Evolutionary conservation across 1,284 basidiomycete genomes (phyloP).

Genomic region (Sutorius eximius): DNA sequence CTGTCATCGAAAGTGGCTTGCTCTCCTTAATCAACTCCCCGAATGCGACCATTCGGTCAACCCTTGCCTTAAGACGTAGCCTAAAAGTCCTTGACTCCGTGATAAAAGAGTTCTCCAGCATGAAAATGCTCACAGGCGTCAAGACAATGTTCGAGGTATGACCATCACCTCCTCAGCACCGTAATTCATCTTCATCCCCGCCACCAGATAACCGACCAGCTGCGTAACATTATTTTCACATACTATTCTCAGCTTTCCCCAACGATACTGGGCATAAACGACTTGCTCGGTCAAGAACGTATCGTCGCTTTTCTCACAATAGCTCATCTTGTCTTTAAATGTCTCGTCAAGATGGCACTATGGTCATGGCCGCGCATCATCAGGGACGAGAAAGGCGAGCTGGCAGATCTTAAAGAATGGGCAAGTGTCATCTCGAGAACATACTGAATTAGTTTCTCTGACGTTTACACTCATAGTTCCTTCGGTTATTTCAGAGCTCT

Average conservation of each 20-base stretch:
- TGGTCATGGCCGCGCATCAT: slow-evolving; percentile 69
- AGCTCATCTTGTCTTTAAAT: slow-evolving; percentile 70
- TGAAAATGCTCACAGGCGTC: slow-evolving; percentile 66
- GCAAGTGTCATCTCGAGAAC: slow-evolving; percentile 39
- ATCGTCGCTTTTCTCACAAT: slow-evolving; percentile 55
- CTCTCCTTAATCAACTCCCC: slow-evolving; percentile 46
- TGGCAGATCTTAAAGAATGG: slow-evolving; percentile 50
- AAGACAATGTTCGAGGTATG: slow-evolving; percentile 62
- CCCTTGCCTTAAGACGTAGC: slow-evolving; percentile 58
- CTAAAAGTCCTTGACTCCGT: slow-evolving; percentile 63
- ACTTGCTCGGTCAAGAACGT: slow-evolving; percentile 39
- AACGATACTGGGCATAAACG: slow-evolving; percentile 44
- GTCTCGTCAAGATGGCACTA: slow-evolving; percentile 58
- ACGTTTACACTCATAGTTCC: slow-evolving; percentile 42
- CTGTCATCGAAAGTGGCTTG: slow-evolving; percentile 51
- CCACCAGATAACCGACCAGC: slow-evolving; percentile 53
- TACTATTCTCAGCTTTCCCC: slow-evolving; percentile 57
- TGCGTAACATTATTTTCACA: slow-evolving; percentile 51
- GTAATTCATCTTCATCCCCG: slow-evolving; percentile 2
- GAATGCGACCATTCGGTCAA: slow-evolving; percentile 43
- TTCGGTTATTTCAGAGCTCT: slow-evolving; percentile 60
- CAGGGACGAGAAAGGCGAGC: slow-evolving; percentile 43
- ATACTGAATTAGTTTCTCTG: slow-evolving; percentile 1
- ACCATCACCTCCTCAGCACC: slow-evolving; percentile 2
- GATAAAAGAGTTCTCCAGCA: slow-evolving; percentile 64